Evolutionary conservation across 2,329 filamentous ascomycete genomes (phyloP), one percentile per base, ranked within the genome.

Genomic region (Whalleya microplaca): DNA sequence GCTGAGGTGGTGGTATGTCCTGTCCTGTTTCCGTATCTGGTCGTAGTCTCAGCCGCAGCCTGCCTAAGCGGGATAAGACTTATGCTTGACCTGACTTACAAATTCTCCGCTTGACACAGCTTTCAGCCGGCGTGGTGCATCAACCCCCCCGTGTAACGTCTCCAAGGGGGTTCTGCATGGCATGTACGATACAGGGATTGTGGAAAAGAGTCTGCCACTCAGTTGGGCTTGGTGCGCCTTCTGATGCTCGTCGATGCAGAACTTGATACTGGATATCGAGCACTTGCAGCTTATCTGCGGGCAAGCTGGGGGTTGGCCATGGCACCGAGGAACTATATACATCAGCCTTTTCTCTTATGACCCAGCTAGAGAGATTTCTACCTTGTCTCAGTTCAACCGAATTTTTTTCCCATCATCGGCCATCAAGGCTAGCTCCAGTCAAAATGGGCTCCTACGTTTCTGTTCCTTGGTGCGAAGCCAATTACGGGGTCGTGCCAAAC

Each of bases 381-480:
- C 40, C 19, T 49, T 16, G 41, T 41, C 20, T 44, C 14, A 2
- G 21, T 37, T 21, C 10, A 43, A 40, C 21, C 3, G 14, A n/a
- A 1, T 16, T 37, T 41, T 37, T 12, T 18, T 48, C 18, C 10
- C 27, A n/a, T 23, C 21, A 12, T 48, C 18, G 43, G n/a, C 16
- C 16, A 10, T 3, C 3, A 23, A 32, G 16, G 7, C 12, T 20
- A 43, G 21, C 18, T 6, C n/a, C 4, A 27, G 41, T 10, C 14
- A 59, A 40, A 16, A 66, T 68, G 66, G 66, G 64, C 27, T 58
- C 65, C 2, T 63, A 58, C 41, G 55, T 65, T 14, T 68, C 66
- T 5, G 50, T 63, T 20, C n/a, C 32, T 3, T 32, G 61, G 4
- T 68, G 66, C 44, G 19, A 55, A 37, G 20, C 58, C 19, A 41